Percentiles rank a stretch among this genome's conserved stretches.
Evolutionary conservation across 1,284 basidiomycete genomes (phyloP).

Genomic region (Fomitopsis palustris): DNA sequence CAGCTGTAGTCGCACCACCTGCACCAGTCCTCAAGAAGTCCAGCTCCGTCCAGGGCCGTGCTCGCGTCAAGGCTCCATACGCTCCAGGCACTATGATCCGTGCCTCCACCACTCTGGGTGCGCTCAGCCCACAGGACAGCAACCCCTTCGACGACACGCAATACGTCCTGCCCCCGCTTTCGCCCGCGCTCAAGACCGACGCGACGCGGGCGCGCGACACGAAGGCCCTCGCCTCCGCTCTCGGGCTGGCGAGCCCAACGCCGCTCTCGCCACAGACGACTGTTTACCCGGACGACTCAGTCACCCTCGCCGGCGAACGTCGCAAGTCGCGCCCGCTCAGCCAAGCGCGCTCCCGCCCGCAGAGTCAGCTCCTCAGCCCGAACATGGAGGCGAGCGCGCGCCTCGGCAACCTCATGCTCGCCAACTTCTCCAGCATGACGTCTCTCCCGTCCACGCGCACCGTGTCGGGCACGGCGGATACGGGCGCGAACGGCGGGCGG

Average conservation of each 20-base stretch:
- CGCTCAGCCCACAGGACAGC: constrained; percentile 13
- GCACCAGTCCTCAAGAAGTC: constrained; percentile 25
- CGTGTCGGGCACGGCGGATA: constrained; percentile 17
- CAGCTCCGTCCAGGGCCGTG: constrained; percentile 43
- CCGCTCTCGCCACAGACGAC: constrained; percentile 51
- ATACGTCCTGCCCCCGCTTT: constrained; percentile 27
- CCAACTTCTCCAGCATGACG: constrained; percentile 41
- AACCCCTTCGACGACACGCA: constrained; percentile 29
- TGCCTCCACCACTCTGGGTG: constrained; percentile 28
- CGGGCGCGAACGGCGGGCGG: constrained; percentile 2
- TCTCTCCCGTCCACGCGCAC: constrained; percentile 27
- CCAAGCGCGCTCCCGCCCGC: constrained; percentile 12
- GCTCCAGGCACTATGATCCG: constrained; percentile 52
- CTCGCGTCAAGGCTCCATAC: constrained; percentile 65
- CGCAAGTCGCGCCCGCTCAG: constrained; percentile 10
- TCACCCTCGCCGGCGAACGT: constrained; percentile 51
- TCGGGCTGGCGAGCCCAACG: constrained; percentile 41
- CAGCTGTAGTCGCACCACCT: constrained; percentile 30
- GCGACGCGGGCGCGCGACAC: constrained; percentile 46
- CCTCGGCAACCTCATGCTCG: constrained; percentile 59
- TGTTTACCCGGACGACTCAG: constrained; percentile 67
- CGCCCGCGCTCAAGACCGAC: constrained; percentile 37
- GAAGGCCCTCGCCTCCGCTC: constrained; percentile 47
- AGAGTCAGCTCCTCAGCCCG: constrained; percentile 25
- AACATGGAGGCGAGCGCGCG: constrained; percentile 41